Evolutionary conservation across 2,329 filamentous ascomycete genomes (phyloP).

Genomic region (Pseudopithomyces chartarum): DNA sequence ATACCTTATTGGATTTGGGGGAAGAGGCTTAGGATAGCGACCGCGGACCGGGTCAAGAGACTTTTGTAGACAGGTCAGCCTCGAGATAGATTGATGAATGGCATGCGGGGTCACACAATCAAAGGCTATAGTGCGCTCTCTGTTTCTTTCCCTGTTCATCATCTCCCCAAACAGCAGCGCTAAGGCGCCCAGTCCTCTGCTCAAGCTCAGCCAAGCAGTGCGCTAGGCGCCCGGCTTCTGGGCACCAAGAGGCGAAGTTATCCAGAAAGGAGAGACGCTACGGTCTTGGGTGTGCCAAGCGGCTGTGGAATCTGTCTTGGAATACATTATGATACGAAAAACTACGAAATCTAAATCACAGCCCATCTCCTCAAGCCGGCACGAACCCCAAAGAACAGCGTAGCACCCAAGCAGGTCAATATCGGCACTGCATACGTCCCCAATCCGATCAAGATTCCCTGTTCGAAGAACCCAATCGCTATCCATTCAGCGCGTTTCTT

Average conservation of each 20-base stretch:
- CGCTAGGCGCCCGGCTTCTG: too few relatives aligned
- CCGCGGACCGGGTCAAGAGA: conserved; percentile 35
- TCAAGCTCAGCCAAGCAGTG: too few relatives aligned
- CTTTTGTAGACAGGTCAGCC: neutral
- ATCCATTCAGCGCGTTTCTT: conserved; percentile 41
- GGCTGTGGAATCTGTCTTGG: too few relatives aligned
- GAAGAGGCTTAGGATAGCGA: conserved; percentile 50
- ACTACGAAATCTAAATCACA: neutral
- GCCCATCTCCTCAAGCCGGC: conserved; percentile 27
- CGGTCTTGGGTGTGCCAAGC: too few relatives aligned
- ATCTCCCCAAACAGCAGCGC: too few relatives aligned
- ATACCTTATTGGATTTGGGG: conserved; percentile 47
- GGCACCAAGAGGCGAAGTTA: too few relatives aligned
- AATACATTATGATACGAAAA: neutral
- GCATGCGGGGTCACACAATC: too few relatives aligned
- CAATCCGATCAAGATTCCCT: conserved; percentile 42
- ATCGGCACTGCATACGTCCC: conserved; percentile 40
- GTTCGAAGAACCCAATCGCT: conserved; percentile 37
- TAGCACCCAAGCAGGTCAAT: conserved; percentile 32
- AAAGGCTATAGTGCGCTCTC: too few relatives aligned
- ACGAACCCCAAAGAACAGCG: conserved; percentile 31
- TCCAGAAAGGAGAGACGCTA: too few relatives aligned
- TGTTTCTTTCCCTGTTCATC: too few relatives aligned
- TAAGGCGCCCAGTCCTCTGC: too few relatives aligned
- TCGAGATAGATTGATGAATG: neutral